These are phyloP conservation scores for Botrytis tulipae DNA, from an alignment of 2,329 filamentous ascomycete genomes.

Conservation along the genomic window DNA sequence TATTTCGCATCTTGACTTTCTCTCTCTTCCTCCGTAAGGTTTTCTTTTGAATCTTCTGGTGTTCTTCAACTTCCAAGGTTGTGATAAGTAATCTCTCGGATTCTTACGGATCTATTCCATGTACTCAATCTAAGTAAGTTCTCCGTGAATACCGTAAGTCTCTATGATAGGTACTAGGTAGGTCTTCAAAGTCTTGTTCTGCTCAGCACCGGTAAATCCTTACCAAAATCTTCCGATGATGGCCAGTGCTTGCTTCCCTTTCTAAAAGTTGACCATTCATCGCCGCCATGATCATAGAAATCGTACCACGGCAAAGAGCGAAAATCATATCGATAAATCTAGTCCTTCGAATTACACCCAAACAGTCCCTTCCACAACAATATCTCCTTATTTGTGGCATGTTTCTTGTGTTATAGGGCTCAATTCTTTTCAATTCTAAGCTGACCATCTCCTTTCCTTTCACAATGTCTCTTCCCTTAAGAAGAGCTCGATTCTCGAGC, in stretches of 20 bases:
- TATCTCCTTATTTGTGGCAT: conserved; percentile 32
- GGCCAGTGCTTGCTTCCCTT: conserved; percentile 13
- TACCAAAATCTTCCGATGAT: not conserved
- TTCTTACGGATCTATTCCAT: not conserved
- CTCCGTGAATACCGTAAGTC: not conserved
- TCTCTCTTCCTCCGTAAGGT: not conserved
- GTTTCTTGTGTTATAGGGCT: conserved; percentile 29
- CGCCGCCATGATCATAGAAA: conserved; percentile 16
- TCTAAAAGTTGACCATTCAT: conserved; percentile 1
- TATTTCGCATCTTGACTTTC: not conserved
- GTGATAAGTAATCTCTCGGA: not conserved
- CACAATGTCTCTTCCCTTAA: conserved; percentile 32
- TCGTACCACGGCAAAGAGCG: conserved; percentile 15
- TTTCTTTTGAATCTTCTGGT: not conserved
- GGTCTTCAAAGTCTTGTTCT: not conserved
- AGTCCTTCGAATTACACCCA: not conserved
- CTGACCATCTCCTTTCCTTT: conserved; percentile 19
- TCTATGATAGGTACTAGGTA: not conserved
- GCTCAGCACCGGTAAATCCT: not conserved
- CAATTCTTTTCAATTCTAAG: conserved; percentile 17
- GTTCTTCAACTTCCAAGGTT: not conserved
- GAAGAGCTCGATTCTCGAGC: conserved; percentile 21
- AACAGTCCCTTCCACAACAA: not conserved
- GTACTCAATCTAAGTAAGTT: not conserved
- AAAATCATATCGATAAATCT: conserved; percentile 2